These are phyloP conservation scores for Trichoderma polysporum DNA, from an alignment of 2,329 filamentous ascomycete genomes.

Conservation along the genomic window DNA sequence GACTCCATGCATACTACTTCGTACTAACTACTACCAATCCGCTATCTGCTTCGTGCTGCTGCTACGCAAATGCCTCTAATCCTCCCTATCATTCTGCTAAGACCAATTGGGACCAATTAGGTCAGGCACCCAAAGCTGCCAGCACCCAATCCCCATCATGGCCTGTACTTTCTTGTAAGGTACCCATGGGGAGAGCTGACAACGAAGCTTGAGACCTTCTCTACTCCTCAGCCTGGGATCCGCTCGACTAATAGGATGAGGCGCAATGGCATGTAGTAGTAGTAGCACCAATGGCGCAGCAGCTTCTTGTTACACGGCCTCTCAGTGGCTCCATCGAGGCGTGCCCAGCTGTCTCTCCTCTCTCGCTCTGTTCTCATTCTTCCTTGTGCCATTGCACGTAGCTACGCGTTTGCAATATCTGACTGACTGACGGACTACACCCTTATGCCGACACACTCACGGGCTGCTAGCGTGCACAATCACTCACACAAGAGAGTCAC, in stretches of 20 bases:
- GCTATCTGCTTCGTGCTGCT: not conserved
- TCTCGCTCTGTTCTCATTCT: not conserved
- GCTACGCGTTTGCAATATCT: not conserved
- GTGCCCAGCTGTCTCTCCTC: not conserved
- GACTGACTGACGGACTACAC: not conserved
- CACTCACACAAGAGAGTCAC: not conserved
- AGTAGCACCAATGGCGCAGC: conserved; percentile 2
- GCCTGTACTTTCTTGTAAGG: not conserved
- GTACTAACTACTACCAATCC: not conserved
- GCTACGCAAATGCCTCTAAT: not conserved
- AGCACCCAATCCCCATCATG: not conserved
- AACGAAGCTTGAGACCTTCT: not conserved
- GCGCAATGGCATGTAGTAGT: not conserved
- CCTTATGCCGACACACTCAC: not conserved
- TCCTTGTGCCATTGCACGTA: not conserved
- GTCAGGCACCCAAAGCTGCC: not conserved
- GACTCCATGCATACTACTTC: not conserved
- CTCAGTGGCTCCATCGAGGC: not conserved
- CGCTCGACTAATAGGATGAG: not conserved
- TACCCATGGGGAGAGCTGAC: not conserved
- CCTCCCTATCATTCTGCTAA: not conserved
- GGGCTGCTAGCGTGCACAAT: not conserved
- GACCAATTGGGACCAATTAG: not conserved
- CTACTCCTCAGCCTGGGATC: not conserved
- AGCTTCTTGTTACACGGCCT: not conserved